Base-by-base conservation (phyloP, 2,329 filamentous ascomycete species). In the Bipolaris sorokiniana region DNA sequence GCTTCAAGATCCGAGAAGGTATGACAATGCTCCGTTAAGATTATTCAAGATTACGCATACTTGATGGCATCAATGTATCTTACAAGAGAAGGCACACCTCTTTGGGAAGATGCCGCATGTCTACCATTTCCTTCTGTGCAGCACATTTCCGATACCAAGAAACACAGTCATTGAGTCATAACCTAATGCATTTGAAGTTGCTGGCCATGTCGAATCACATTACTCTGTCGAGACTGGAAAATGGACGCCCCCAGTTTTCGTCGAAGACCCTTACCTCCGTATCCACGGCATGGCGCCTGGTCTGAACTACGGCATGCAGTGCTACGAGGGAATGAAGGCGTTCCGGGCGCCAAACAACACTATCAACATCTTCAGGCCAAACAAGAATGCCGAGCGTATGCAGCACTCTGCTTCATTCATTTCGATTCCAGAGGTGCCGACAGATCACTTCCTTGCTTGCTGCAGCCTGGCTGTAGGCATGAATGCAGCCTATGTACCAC, bases 291-390 rank as follows among this genome's bases (percentile, higher is more conserved):
- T 99, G 91, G 89, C 93, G 0, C 93, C 95, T 0, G 94, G 88
- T 41, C 86, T 98, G 64, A 99, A 99, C 84, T 99, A 99, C 77
- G 73, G 94, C 56, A 92, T 97, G 75, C 95, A 98, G 81, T 94
- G 92, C 70, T 99, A 96, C 82, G 95, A 99, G 77, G 95, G 95
- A n/a, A 87, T 98, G 76, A 98, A 98, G 79, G 93, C 94, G 53
- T 97, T 97, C 84, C 92, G 94, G 62, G 82, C 84, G 2, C 90
- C 92, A 16, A 81, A 84, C 56, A 86, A 90, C 76, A 78, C 80
- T 58, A 93, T 98, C 79, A 86, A 88, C 74, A 86, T 98, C 76
- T 98, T 98, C 86, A 90, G 94, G 4, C 91, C 94, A 0, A 84
- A 88, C 71, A 87, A 89, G 73, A 98, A 98, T 76, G 95, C 93